Conservation (phyloP, 257 asterid genomes). For the Solanum raphanifolium region DNA sequence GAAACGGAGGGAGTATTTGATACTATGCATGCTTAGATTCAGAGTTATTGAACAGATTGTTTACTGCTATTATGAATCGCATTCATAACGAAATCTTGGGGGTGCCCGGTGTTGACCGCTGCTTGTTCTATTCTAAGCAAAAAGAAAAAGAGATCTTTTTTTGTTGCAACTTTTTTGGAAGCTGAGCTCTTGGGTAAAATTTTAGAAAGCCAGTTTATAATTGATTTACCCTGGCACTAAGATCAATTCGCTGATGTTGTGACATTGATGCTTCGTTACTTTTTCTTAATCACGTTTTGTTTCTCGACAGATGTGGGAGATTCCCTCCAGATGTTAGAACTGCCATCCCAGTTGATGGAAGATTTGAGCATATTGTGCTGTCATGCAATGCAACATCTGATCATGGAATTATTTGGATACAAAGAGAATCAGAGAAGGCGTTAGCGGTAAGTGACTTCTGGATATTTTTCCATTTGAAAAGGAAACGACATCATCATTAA, state of each 20-base stretch:
- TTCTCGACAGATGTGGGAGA: conserved; percentile 71
- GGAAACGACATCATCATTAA: neutral
- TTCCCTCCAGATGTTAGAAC: conserved; percentile 93
- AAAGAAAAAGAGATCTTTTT: neutral
- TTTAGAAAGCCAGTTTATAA: neutral
- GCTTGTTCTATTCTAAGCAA: neutral
- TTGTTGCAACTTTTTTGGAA: neutral
- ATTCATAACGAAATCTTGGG: neutral
- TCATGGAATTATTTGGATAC: conserved; percentile 89
- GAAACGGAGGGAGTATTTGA: neutral
- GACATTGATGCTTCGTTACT: neutral
- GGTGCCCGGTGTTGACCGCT: neutral
- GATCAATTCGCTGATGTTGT: neutral
- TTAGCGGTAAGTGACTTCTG: conserved; percentile 42
- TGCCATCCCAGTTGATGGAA: conserved; percentile 95
- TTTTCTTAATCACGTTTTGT: neutral
- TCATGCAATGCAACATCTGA: conserved; percentile 91
- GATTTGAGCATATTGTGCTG: conserved; percentile 90
- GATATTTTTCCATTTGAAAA: neutral
- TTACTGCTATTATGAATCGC: neutral
- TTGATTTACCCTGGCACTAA: neutral
- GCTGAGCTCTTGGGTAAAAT: neutral
- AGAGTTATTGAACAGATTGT: neutral
- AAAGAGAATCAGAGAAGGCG: conserved; percentile 76
- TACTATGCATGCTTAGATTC: neutral